Conservation (phyloP, 1,284 basidiomycete genomes). For the Ganoderma lingzhi region DNA sequence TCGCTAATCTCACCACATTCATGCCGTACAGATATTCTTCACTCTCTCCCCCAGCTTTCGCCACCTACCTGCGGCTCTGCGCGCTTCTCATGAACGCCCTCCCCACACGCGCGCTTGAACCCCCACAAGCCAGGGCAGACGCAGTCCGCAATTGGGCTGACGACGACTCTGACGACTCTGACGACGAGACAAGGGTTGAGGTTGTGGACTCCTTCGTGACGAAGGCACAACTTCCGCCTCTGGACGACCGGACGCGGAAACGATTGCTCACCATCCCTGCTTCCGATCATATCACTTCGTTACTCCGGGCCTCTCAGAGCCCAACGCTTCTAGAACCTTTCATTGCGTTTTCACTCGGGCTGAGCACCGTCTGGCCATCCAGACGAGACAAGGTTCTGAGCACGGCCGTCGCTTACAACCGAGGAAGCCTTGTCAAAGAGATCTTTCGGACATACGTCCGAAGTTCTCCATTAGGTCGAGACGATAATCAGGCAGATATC, state of each 20-base stretch:
- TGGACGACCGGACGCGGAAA: slow-evolving; percentile 65
- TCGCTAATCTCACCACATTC: slow-evolving; percentile 73
- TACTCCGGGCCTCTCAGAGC: slow-evolving; percentile 52
- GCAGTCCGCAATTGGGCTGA: slow-evolving; percentile 35
- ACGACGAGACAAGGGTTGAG: slow-evolving; percentile 44
- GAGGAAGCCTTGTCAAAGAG: slow-evolving; percentile 73
- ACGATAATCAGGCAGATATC: slow-evolving; percentile 51
- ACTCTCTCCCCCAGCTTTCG: slow-evolving; percentile 54
- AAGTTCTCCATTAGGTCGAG: slow-evolving; percentile 60
- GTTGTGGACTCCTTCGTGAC: slow-evolving; percentile 49
- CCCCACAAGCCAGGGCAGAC: slow-evolving; percentile 41
- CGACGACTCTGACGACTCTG: slow-evolving; percentile 57
- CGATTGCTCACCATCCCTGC: slow-evolving; percentile 60
- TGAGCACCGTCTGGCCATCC: slow-evolving; percentile 67
- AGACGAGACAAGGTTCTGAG: slow-evolving; percentile 61
- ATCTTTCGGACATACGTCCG: slow-evolving; percentile 79
- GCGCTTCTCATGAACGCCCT: slow-evolving; percentile 59
- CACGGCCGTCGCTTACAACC: slow-evolving; percentile 55
- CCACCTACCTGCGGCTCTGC: slow-evolving; percentile 62
- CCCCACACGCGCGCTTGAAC: slow-evolving; percentile 61
- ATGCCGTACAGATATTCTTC: slow-evolving; percentile 60
- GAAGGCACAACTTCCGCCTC: slow-evolving; percentile 44
- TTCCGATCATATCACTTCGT: slow-evolving; percentile 56
- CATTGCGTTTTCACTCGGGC: slow-evolving; percentile 61
- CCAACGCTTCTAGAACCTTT: slow-evolving; percentile 50